Evolutionary conservation across 2,329 filamentous ascomycete species (phyloP), one percentile per base, ranked within the genome.

Genomic region (Hymenoscyphus repandus): DNA sequence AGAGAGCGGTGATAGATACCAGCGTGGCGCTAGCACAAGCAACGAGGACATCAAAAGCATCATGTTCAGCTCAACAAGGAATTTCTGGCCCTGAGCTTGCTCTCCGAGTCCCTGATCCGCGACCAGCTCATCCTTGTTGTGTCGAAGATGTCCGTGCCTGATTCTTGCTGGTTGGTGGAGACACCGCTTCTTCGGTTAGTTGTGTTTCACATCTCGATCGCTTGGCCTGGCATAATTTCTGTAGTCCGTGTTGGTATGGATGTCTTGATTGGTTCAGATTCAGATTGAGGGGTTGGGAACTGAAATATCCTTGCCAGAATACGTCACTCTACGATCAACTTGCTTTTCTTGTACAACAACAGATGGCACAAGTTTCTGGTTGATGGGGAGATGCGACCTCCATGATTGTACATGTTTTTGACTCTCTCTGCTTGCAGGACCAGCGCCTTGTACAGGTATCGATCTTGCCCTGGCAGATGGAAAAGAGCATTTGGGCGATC

Each of bases 1-100:
- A n/a, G 15, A 15, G 43, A 36, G 15, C 10, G 20, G 22, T 15
- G 15, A 22, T 31, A n/a, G 33, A 38, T 31, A 47, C 18, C 13
- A 34, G 15, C 9, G 7, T 5, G 5, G 6, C 20, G 39, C 6
- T 10, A n/a, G 39, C 17, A 27, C 18, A 42, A 42, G 6, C 5
- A 39, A 17, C 37, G 37, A 39, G 15, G 20, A 42, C 10, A 42
- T 42, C 39, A 17, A 7, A 17, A 17, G 22, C 32, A n/a, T 32
- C 31, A 39, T 47, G 4, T 5, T 47, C 45, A 47, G 45, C 45
- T 47, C 15, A 32, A 34, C 45, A 47, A 36, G 45, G 37, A 15
- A 38, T 32, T 43, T 43, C n/a, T 27, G 22, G 7, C 22, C 22
- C 22, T 27, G 22, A 27, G 7, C 22, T 27, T 27, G 22, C 22